A percentile compares a stretch with the other conserved stretches of the same genome.
Evolutionary conservation across 140 eudicot species (phyloP).

Genomic region (Cichorium intybus): DNA sequence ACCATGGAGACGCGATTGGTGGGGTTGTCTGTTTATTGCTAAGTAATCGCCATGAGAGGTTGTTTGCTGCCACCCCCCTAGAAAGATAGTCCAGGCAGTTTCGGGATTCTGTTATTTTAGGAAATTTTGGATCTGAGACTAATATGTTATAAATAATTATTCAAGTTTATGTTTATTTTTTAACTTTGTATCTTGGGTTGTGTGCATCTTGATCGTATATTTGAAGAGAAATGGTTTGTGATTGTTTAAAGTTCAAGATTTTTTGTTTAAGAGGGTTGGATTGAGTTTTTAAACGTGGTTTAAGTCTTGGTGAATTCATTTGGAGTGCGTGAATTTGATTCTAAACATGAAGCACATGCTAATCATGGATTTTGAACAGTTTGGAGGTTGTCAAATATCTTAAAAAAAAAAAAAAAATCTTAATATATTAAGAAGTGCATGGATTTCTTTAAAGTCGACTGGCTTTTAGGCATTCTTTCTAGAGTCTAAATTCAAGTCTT

Average conservation of each 20-base stretch:
- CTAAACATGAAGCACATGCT: neutral
- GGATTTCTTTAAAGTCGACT: neutral
- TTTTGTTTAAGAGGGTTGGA: neutral
- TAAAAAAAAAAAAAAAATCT: neutral
- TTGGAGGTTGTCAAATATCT: neutral
- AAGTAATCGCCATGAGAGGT: conserved; percentile 30
- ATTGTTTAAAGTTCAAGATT: conserved; percentile 7
- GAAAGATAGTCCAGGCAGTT: conserved; percentile 21
- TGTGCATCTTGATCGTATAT: conserved; percentile 14
- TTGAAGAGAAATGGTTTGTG: conserved; percentile 4
- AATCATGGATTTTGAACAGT: conserved; percentile 5
- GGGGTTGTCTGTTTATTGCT: conserved; percentile 34
- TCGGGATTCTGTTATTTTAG: conserved; percentile 38
- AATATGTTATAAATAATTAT: conserved; percentile 37
- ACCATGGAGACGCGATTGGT: conserved; percentile 35
- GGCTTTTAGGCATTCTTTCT: conserved; percentile 2
- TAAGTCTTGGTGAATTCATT: neutral
- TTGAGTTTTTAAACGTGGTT: neutral
- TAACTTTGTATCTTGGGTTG: conserved; percentile 22
- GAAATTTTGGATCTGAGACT: conserved; percentile 66
- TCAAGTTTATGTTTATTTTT: conserved; percentile 26
- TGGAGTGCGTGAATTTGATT: neutral
- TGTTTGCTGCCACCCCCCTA: conserved; percentile 21
- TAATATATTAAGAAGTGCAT: neutral
- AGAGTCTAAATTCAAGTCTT: neutral